Conservation (phyloP, 306 rosid species). For the Acacia confusa region DNA sequence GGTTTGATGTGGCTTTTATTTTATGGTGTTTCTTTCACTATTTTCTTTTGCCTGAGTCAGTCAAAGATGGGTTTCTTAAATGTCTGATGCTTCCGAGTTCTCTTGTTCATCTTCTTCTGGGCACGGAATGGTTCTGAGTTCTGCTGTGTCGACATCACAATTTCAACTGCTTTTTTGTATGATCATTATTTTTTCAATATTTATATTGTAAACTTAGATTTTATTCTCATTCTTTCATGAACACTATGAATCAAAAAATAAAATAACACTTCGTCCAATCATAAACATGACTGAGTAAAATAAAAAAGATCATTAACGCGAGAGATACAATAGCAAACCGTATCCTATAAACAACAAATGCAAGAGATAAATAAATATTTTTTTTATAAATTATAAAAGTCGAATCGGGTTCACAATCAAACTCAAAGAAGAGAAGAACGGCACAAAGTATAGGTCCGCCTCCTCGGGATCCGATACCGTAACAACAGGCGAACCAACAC, state of each 20-base stretch:
- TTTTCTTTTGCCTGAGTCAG: background rate
- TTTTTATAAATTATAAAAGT: no score
- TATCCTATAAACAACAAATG: no score
- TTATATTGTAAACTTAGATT: no score
- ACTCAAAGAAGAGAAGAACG: no score
- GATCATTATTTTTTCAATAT: background rate
- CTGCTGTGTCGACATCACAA: background rate
- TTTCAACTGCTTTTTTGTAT: no score
- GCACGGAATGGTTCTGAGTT: background rate
- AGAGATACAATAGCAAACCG: no score
- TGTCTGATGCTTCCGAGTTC: background rate
- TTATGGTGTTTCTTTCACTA: background rate
- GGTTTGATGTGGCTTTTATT: background rate
- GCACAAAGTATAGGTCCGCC: constrained; percentile 82
- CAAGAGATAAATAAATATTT: no score
- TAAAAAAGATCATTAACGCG: no score
- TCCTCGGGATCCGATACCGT: constrained; percentile 78
- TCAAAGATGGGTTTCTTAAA: background rate
- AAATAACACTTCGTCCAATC: background rate
- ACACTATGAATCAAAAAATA: no score
- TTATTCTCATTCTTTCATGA: no score
- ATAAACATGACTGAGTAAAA: no score
- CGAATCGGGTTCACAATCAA: no score
- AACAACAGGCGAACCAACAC: constrained; percentile 52
- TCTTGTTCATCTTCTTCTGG: background rate